Percentiles rank a stretch among this genome's conserved stretches.
Conservation (phyloP, 768 basidiomycete species). For the Megacollybia marginata region DNA sequence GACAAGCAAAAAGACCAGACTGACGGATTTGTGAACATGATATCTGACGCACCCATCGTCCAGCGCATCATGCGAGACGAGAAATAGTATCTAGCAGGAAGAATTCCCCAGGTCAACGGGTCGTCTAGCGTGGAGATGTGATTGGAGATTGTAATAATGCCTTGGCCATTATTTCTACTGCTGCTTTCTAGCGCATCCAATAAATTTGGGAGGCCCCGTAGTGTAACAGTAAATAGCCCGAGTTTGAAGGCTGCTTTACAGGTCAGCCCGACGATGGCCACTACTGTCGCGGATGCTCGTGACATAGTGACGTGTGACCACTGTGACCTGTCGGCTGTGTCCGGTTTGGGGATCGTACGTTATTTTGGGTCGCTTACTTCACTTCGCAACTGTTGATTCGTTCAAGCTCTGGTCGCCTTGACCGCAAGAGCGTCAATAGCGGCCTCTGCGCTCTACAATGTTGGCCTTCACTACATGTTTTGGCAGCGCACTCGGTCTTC, state of each 20-base stretch:
- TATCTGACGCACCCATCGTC: constrained; percentile 88
- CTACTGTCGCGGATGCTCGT: constrained; percentile 26
- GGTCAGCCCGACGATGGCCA: constrained; percentile 66
- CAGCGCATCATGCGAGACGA: constrained; percentile 64
- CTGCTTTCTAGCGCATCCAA: constrained; percentile 48
- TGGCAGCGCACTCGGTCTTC: constrained; percentile 35
- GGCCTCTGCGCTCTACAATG: constrained; percentile 24
- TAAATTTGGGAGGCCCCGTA: constrained; percentile 64
- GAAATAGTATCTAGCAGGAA: constrained; percentile 59
- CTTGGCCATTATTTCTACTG: not conserved
- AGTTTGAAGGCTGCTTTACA: constrained; percentile 73
- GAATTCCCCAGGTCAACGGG: constrained; percentile 81
- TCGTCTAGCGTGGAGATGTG: constrained; percentile 91
- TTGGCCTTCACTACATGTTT: constrained; percentile 27
- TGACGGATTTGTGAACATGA: constrained; percentile 92
- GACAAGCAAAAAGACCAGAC: constrained; percentile 16
- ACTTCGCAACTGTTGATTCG: too few species aligned
- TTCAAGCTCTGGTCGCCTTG: constrained; percentile 12
- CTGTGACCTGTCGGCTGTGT: too few species aligned
- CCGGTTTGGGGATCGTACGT: too few species aligned
- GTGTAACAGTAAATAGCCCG: constrained; percentile 58
- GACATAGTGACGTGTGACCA: too few species aligned
- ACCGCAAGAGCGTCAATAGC: constrained; percentile 40
- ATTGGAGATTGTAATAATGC: constrained; percentile 62
- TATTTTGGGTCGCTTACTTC: too few species aligned